A percentile compares a stretch with the other conserved stretches of the same genome.
Conservation (phyloP, 2,329 filamentous ascomycete species). For the Bipolaris zeicola region DNA sequence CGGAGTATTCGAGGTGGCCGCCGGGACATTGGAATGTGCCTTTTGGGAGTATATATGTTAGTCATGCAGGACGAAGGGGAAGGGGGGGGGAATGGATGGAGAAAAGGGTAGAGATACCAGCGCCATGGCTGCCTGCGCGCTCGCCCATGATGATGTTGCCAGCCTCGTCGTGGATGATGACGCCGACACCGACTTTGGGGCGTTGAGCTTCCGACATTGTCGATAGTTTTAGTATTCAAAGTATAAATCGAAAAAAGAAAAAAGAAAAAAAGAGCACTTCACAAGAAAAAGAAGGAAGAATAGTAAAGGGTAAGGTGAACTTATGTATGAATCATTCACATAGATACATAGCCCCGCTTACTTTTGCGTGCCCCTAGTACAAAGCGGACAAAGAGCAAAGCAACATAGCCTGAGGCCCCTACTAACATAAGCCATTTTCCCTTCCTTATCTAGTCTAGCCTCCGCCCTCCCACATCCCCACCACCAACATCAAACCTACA, state of each 20-base stretch:
- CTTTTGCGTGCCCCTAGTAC: not conserved
- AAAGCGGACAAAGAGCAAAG: not conserved
- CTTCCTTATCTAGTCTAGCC: not conserved
- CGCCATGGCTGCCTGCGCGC: slow-evolving; percentile 55
- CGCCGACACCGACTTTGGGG: slow-evolving; percentile 56
- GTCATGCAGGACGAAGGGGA: too few relatives aligned
- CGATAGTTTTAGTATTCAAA: not conserved
- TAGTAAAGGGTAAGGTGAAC: too few relatives aligned
- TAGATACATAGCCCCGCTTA: not conserved
- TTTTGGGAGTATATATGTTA: too few relatives aligned
- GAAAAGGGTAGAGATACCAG: slow-evolving; percentile 39
- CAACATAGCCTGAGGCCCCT: not conserved
- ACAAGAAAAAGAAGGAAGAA: too few relatives aligned
- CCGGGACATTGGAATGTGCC: slow-evolving; percentile 72
- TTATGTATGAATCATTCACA: too few relatives aligned
- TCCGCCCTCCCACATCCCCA: not conserved
- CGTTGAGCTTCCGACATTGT: slow-evolving; percentile 31
- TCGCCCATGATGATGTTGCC: slow-evolving; percentile 56
- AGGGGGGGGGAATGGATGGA: too few relatives aligned
- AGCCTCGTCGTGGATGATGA: slow-evolving; percentile 52
- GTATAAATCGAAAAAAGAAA: not conserved
- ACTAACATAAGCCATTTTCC: not conserved
- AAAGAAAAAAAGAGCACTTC: too few relatives aligned
- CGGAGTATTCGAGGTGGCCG: slow-evolving; percentile 74
- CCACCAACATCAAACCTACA: not conserved